A percentile compares a stretch with the other conserved stretches of the same genome.
Conservation (phyloP, 2,329 filamentous ascomycete species). For the Neopestalotiopsis clavispora region DNA sequence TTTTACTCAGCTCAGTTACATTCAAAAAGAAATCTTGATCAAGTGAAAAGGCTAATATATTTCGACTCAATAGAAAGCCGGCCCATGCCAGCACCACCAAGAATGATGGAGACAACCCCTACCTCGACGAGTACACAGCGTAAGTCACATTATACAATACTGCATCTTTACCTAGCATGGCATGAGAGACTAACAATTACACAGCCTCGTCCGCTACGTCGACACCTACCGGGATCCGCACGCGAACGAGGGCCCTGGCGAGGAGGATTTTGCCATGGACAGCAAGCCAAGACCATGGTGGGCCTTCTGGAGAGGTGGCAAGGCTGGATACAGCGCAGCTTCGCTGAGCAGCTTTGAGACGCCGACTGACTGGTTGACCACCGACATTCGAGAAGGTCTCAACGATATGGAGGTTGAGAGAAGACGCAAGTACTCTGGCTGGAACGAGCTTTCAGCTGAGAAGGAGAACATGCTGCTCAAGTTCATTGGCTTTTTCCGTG, state of each 20-base stretch:
- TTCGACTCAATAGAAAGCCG: not conserved
- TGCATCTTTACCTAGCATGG: not conserved
- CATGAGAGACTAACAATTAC: slow-evolving; percentile 17
- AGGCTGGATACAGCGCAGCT: slow-evolving; percentile 28
- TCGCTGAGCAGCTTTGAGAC: slow-evolving; percentile 44
- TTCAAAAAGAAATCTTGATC: too few species aligned
- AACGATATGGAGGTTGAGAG: slow-evolving; percentile 61
- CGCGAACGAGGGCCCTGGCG: slow-evolving; percentile 31
- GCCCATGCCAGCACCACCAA: slow-evolving; percentile 13
- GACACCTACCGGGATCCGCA: slow-evolving; percentile 43
- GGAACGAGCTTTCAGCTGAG: slow-evolving; percentile 74
- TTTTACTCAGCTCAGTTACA: too few species aligned
- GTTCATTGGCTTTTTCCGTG: slow-evolving; percentile 77
- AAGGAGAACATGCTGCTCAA: slow-evolving; percentile 78
- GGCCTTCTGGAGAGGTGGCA: slow-evolving; percentile 40
- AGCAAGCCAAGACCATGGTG: slow-evolving; percentile 38
- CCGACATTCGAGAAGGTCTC: slow-evolving; percentile 70
- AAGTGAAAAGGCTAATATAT: too few species aligned
- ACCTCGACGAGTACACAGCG: slow-evolving; percentile 40
- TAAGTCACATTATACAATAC: slow-evolving; percentile 16
- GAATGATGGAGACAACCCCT: slow-evolving; percentile 35
- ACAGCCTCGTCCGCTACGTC: slow-evolving; percentile 39
- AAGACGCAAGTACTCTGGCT: slow-evolving; percentile 70
- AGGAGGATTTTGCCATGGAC: slow-evolving; percentile 33
- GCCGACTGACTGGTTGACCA: slow-evolving; percentile 72